Evolutionary conservation across 2,329 filamentous ascomycete genomes (phyloP).

Genomic region (Aureobasidium sp.): DNA sequence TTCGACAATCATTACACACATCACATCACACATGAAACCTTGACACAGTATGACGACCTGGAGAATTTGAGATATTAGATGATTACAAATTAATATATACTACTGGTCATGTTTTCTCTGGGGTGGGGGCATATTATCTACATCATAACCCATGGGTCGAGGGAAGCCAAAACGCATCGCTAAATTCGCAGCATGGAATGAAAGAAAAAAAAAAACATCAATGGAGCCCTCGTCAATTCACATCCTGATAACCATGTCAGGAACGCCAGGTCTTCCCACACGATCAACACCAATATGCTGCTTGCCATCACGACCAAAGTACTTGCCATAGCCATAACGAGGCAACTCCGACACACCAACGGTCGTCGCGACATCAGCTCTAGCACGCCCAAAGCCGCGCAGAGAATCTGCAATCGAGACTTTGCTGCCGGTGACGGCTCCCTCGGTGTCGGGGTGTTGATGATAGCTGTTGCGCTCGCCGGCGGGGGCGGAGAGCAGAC

Average conservation of each 20-base stretch:
- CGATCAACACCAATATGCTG: conserved; percentile 54
- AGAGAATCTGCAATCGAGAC: conserved; percentile 23
- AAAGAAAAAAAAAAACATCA: background rate
- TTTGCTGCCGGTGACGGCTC: conserved; percentile 19
- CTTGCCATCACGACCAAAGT: conserved; percentile 48
- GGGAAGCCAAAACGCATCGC: too few species aligned
- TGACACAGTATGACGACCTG: too few species aligned
- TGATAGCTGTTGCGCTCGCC: conserved; percentile 37
- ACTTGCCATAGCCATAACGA: conserved; percentile 49
- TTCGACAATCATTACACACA: too few species aligned
- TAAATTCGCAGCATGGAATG: background rate
- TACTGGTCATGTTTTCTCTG: too few species aligned
- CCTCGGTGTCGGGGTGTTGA: conserved; percentile 17
- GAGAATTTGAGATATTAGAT: too few species aligned
- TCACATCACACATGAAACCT: too few species aligned
- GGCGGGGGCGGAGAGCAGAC: conserved; percentile 49
- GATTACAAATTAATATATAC: too few species aligned
- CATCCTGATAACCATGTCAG: conserved; percentile 16
- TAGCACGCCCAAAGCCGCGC: conserved; percentile 25
- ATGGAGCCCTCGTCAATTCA: background rate
- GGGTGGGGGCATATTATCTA: too few species aligned
- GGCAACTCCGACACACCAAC: conserved; percentile 19
- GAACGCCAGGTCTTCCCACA: conserved; percentile 34
- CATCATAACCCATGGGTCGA: too few species aligned
- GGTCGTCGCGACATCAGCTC: conserved; percentile 14